phyloP scores from a whole-genome alignment of 768 basidiomycete species.

The Hygrophoropsis aurantiaca region DNA sequence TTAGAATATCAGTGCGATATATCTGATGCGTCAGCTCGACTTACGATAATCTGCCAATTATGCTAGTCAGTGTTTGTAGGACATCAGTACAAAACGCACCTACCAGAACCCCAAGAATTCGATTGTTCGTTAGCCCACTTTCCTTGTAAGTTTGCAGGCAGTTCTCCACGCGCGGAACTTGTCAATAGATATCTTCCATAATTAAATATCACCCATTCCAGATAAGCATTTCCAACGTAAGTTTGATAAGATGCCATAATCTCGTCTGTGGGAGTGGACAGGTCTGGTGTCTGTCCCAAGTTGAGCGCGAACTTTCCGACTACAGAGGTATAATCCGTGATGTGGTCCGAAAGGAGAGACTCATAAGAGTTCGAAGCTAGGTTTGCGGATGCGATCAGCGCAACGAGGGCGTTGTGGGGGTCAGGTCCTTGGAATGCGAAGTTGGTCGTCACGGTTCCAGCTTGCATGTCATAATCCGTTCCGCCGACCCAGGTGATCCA shows the following conservation, averaged over 20 bases:
- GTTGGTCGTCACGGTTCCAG: slow-evolving; percentile 52
- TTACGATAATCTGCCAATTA: slow-evolving; percentile 45
- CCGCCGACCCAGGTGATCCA: slow-evolving; percentile 77
- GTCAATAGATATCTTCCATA: slow-evolving; percentile 67
- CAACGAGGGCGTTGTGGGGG: slow-evolving; percentile 49
- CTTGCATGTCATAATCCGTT: slow-evolving; percentile 64
- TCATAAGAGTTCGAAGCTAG: slow-evolving; percentile 31
- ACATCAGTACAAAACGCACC: no score
- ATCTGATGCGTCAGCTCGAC: slow-evolving; percentile 8
- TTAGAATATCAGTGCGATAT: slow-evolving; percentile 1
- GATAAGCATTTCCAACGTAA: slow-evolving; percentile 57
- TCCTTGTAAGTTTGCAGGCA: slow-evolving; percentile 76
- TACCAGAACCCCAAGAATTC: slow-evolving; percentile 66
- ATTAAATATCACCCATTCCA: slow-evolving; percentile 77
- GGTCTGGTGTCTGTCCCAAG: slow-evolving; percentile 57
- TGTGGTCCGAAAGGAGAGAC: slow-evolving; percentile 45
- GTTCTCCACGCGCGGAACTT: slow-evolving; percentile 56
- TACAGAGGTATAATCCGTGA: slow-evolving; percentile 48
- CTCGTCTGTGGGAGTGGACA: slow-evolving; percentile 55
- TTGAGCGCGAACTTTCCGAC: slow-evolving; percentile 52
- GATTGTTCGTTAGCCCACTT: slow-evolving; percentile 60
- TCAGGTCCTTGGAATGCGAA: slow-evolving; percentile 68
- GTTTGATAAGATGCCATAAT: slow-evolving; percentile 52
- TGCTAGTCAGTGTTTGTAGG: no score
- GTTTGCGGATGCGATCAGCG: slow-evolving; percentile 33